These are phyloP conservation scores for Tardiomyces digboiensis DNA, from an alignment of 1,139 yeast species.

Conservation along the genomic window DNA sequence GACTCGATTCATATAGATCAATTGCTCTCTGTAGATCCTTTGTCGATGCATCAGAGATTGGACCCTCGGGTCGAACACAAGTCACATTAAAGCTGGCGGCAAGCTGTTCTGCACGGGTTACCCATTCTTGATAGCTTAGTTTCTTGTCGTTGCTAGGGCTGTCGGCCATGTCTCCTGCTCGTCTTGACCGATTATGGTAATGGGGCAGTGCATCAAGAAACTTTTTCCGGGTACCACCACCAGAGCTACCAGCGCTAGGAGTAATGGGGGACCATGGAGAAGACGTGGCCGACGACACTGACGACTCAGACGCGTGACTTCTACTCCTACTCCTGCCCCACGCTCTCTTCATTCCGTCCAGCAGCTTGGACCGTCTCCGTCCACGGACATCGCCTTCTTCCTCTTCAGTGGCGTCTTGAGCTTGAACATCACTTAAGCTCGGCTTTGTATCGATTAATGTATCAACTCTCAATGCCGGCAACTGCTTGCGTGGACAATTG, in stretches of 20 bases:
- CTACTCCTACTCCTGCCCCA: neutral
- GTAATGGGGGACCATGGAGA: neutral
- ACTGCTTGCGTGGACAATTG: no score
- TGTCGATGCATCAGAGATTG: neutral
- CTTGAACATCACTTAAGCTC: no score
- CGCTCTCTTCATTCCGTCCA: neutral
- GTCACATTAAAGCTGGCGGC: neutral
- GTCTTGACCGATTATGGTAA: no score
- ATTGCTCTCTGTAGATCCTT: constrained; percentile 19
- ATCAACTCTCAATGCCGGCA: no score
- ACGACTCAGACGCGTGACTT: neutral
- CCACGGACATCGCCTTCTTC: neutral
- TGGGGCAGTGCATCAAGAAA: neutral
- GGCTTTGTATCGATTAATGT: no score
- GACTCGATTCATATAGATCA: constrained; percentile 21
- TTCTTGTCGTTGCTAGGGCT: no score
- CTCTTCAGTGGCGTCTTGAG: neutral
- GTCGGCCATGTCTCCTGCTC: no score
- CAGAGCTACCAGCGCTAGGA: neutral
- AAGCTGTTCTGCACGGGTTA: neutral
- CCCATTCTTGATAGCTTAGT: neutral
- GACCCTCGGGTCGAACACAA: neutral
- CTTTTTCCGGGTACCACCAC: neutral
- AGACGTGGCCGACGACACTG: neutral
- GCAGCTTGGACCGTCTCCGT: neutral